These are phyloP conservation scores for Salix udensis DNA, from an alignment of 345 rosid genomes.

Conservation along the genomic window DNA sequence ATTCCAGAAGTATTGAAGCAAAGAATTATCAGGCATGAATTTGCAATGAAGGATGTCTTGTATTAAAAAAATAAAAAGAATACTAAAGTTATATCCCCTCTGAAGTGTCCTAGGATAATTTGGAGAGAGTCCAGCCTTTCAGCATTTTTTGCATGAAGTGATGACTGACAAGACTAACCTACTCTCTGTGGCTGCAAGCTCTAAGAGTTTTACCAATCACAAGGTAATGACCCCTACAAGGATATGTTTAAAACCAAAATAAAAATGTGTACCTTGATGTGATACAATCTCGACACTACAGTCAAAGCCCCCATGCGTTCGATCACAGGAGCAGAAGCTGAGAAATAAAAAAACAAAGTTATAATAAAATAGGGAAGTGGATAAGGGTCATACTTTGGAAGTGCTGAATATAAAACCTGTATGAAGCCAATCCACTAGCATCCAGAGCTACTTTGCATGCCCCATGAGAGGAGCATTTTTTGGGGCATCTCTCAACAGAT, in stretches of 20 bases:
- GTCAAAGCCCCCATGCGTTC: conserved; percentile 94
- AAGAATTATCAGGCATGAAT: background rate
- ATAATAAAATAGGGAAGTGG: no score
- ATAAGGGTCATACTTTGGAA: background rate
- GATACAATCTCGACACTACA: conserved; percentile 81
- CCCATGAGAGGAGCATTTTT: conserved; percentile 81
- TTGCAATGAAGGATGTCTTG: no score
- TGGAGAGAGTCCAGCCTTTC: background rate
- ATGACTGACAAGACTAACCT: background rate
- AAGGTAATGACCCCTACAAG: background rate
- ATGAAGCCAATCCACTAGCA: conserved; percentile 85
- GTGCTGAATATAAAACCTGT: conserved; percentile 48
- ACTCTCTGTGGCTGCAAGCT: background rate
- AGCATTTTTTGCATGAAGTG: background rate
- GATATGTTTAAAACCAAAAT: background rate
- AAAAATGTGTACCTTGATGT: conserved; percentile 45
- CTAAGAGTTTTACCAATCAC: background rate
- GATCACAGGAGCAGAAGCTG: conserved; percentile 89
- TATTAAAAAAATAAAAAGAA: no score
- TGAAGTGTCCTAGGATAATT: background rate
- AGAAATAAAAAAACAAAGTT: conserved; percentile 18
- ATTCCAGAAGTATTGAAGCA: no score
- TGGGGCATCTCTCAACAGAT: conserved; percentile 89
- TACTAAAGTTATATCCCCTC: background rate
- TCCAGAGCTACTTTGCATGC: conserved; percentile 67